Percentiles rank a stretch among this genome's conserved stretches.
phyloP scores from a whole-genome alignment of 1,139 yeast species.

The Geotrichum histeridarum region DNA sequence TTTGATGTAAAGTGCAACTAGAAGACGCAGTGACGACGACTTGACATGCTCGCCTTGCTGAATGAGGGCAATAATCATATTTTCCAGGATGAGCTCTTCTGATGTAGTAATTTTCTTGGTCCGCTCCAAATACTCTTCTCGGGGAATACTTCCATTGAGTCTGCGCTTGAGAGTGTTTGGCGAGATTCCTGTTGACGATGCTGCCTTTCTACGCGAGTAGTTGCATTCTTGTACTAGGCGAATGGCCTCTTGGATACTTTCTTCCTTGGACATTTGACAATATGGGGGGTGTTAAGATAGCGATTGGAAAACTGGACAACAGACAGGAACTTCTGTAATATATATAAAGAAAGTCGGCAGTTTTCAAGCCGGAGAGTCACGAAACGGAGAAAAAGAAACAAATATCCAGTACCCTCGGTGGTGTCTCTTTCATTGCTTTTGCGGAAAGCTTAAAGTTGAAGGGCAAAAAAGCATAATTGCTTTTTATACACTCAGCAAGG shows the following conservation, averaged over 20 bases:
- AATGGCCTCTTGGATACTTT: constrained; percentile 20
- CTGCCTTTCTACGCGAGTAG: constrained; percentile 20
- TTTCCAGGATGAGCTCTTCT: constrained; percentile 19
- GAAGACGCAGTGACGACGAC: constrained; percentile 15
- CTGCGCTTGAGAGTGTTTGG: constrained; percentile 21
- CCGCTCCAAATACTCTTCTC: constrained; percentile 20
- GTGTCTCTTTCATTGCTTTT: too few relatives aligned
- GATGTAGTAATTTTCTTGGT: constrained; percentile 20
- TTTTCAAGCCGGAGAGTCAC: too few relatives aligned
- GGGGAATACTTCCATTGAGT: constrained; percentile 21
- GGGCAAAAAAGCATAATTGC: too few relatives aligned
- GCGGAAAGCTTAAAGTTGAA: too few relatives aligned
- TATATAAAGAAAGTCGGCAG: neutral
- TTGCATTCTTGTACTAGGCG: constrained; percentile 19
- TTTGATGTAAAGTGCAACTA: constrained; percentile 20
- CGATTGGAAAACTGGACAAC: neutral
- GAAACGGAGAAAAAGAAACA: too few relatives aligned
- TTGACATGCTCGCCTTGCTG: constrained; percentile 20
- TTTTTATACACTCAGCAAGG: too few relatives aligned
- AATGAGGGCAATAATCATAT: constrained; percentile 17
- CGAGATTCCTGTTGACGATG: constrained; percentile 19
- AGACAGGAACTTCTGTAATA: neutral
- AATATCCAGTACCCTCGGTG: too few relatives aligned
- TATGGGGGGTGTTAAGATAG: neutral
- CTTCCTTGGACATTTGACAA: constrained; percentile 16